phyloP scores from a whole-genome alignment of 2,329 filamentous ascomycete species.

The Ceratocystis ficicola region DNA sequence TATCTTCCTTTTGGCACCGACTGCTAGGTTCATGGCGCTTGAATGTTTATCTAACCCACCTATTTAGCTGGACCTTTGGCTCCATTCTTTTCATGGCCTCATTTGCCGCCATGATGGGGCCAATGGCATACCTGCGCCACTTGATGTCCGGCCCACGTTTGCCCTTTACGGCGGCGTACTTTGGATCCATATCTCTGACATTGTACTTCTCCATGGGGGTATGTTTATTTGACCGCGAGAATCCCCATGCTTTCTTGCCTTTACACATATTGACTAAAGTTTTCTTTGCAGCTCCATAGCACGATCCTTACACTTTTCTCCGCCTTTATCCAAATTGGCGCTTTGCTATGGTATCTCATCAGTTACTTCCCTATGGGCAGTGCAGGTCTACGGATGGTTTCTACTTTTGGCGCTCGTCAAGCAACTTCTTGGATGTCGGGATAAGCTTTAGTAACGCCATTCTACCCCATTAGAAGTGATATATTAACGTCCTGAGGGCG shows the following conservation, averaged over 20 bases:
- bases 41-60: background rate
- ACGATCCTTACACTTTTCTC: conserved; percentile 77
- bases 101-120: conserved; percentile 92
- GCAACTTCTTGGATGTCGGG: conserved; percentile 81
- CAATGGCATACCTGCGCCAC: conserved; percentile 68
- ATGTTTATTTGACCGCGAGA: conserved; percentile 36
- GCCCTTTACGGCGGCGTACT: conserved; percentile 89
- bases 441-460: conserved; percentile 31
- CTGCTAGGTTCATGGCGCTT: background rate
- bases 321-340: conserved; percentile 69
- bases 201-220: conserved; percentile 88
- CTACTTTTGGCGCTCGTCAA: conserved; percentile 71
- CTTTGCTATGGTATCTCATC: conserved; percentile 82
- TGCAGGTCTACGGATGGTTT: conserved; percentile 72
- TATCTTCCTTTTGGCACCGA: conserved; percentile 29
- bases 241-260: background rate
- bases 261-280: background rate
- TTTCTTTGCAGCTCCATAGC: conserved; percentile 54
- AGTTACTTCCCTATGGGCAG: conserved; percentile 98
- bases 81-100: conserved; percentile 81
- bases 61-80: conserved; percentile 78
- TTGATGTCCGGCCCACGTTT: conserved; percentile 71
- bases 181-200: conserved; percentile 81
- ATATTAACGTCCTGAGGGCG: no score
- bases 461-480: no score